These are phyloP conservation scores for Echites panduratus DNA, from an alignment of 257 asterid genomes.

Conservation along the genomic window DNA sequence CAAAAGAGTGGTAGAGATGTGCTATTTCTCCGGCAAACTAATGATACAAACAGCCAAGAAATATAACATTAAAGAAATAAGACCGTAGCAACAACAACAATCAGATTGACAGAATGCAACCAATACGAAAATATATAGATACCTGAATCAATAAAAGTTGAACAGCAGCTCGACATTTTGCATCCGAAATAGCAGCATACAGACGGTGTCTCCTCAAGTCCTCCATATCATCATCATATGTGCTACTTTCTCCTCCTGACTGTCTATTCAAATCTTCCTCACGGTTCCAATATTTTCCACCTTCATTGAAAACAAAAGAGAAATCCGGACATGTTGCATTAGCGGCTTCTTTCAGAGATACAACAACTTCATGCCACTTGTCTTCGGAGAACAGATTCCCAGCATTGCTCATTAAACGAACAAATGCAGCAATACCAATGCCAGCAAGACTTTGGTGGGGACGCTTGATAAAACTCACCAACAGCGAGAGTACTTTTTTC, in stretches of 20 bases:
- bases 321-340: constrained; percentile 77
- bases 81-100: background rate
- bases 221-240: constrained; percentile 50
- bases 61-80: background rate
- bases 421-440: constrained; percentile 98
- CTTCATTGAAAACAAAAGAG: constrained; percentile 67
- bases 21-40: background rate
- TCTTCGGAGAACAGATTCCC: constrained; percentile 88
- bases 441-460: constrained; percentile 99
- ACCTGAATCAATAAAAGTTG: constrained; percentile 97
- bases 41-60: background rate
- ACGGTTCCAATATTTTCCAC: constrained; percentile 32
- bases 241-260: constrained; percentile 41
- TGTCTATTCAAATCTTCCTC: constrained; percentile 45
- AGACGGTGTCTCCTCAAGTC: constrained; percentile 56
- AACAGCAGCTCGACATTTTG: constrained; percentile 89
- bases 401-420: constrained; percentile 96
- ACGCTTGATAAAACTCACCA: constrained; percentile 90
- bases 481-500: constrained; percentile 65
- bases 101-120: background rate
- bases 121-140: constrained; percentile 4
- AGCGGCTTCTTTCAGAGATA: constrained; percentile 80
- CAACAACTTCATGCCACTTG: constrained; percentile 89
- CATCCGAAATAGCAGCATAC: constrained; percentile 69
- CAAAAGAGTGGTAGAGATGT: background rate